A percentile compares a stretch with the other conserved stretches of the same genome.
phyloP scores from a whole-genome alignment of 176 grass and related monocot species.

The Guadua angustifolia region DNA sequence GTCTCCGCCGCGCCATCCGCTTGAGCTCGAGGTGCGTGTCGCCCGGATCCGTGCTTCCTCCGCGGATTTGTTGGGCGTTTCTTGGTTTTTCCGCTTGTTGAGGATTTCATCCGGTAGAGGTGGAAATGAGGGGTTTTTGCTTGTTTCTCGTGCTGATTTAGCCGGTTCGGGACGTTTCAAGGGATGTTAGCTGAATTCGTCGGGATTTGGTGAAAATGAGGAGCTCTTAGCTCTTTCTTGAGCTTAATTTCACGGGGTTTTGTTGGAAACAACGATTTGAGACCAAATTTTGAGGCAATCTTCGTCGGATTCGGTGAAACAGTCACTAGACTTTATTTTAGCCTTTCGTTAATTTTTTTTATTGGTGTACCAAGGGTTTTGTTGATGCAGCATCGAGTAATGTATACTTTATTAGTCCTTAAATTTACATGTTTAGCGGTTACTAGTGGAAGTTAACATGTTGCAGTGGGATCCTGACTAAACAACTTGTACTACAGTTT shows the following conservation, averaged over 20 bases:
- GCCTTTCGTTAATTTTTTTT: not conserved
- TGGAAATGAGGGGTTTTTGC: not conserved
- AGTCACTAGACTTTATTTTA: not conserved
- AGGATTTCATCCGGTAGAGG: not conserved
- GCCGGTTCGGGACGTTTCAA: not conserved
- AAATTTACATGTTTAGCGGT: not conserved
- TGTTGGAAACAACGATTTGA: not conserved
- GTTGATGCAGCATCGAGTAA: not conserved
- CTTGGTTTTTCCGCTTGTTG: not conserved
- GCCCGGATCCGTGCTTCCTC: constrained; percentile 27
- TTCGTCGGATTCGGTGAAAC: not conserved
- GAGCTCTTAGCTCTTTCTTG: not conserved
- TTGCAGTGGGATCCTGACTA: constrained; percentile 25
- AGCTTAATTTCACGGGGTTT: not conserved
- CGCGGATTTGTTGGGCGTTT: not conserved
- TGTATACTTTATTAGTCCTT: not conserved
- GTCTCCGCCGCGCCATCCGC: not conserved
- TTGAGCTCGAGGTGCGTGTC: constrained; percentile 21
- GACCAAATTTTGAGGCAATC: not conserved
- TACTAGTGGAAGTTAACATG: constrained; percentile 9
- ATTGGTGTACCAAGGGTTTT: not conserved
- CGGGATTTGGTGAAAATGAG: not conserved
- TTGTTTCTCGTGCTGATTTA: not conserved
- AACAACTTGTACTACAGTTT: not conserved
- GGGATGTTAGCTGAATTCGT: constrained; percentile 1